Conservation (phyloP, 2,329 filamentous ascomycete genomes). For the Saccharata proteae region DNA sequence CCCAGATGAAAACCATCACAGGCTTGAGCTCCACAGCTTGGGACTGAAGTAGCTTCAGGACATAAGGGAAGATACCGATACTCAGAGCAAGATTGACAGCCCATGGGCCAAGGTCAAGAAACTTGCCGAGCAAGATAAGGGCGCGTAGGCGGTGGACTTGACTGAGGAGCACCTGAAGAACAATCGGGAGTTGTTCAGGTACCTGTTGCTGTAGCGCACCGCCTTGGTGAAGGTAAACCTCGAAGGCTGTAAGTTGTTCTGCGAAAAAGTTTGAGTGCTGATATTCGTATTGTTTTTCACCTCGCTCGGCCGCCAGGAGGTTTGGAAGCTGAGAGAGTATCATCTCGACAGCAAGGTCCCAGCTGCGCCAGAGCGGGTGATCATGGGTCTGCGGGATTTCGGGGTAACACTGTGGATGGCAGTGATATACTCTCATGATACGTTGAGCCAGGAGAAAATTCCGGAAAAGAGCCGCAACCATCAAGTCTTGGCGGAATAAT, state of each 20-base stretch:
- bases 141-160: constrained; percentile 89
- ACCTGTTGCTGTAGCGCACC: constrained; percentile 76
- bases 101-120: constrained; percentile 92
- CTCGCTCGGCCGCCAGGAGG: constrained; percentile 64
- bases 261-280: constrained; percentile 93
- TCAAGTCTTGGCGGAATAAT: constrained; percentile 91
- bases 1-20: constrained; percentile 99
- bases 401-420: constrained; percentile 84
- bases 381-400: constrained; percentile 89
- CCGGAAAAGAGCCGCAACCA: constrained; percentile 95
- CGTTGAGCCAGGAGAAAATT: constrained; percentile 92
- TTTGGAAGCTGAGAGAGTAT: constrained; percentile 80
- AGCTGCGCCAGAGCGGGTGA: constrained; percentile 91
- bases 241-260: constrained; percentile 92
- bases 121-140: constrained; percentile 81
- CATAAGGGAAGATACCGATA: constrained; percentile 97
- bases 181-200: constrained; percentile 90
- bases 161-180: constrained; percentile 88
- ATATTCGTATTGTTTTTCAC: constrained; percentile 72
- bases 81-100: constrained; percentile 95
- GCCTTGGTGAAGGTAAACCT: constrained; percentile 79
- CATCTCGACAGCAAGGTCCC: constrained; percentile 95
- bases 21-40: constrained; percentile 90
- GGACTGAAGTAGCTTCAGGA: constrained; percentile 92
- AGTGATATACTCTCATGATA: constrained; percentile 93